A percentile compares a stretch with the other conserved stretches of the same genome.
phyloP scores from a whole-genome alignment of 2,329 filamentous ascomycete species.

The Colletotrichum caudatum region DNA sequence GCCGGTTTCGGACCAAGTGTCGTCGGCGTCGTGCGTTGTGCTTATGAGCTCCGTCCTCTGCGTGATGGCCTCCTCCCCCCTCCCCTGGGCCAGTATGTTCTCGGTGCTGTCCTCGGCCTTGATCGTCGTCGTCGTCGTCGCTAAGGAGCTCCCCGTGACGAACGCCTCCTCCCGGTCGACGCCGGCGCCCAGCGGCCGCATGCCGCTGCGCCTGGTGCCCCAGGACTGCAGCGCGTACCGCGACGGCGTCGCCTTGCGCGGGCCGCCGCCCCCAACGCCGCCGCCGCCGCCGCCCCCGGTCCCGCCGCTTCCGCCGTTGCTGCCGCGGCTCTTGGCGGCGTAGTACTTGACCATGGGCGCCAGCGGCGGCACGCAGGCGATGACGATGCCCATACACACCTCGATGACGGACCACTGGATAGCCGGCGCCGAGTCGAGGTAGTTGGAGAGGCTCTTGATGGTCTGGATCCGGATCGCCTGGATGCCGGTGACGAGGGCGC shows the following conservation, averaged over 20 bases:
- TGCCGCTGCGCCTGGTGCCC: slow-evolving; percentile 43
- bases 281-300: slow-evolving; percentile 26
- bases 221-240: slow-evolving; percentile 47
- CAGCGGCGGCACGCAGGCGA: slow-evolving; percentile 58
- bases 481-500: slow-evolving; percentile 63
- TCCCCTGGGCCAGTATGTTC: slow-evolving; percentile 14
- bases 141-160: not conserved
- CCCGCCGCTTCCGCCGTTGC: not conserved
- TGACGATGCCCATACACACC: slow-evolving; percentile 57
- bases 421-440: slow-evolving; percentile 57
- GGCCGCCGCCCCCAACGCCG: slow-evolving; percentile 27
- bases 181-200: slow-evolving; percentile 40
- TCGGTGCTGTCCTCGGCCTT: slow-evolving; percentile 34
- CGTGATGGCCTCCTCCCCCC: not conserved
- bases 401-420: slow-evolving; percentile 62
- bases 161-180: slow-evolving; percentile 5
- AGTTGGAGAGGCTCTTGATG: slow-evolving; percentile 58
- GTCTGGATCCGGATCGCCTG: slow-evolving; percentile 64
- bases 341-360: slow-evolving; percentile 56
- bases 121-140: not conserved
- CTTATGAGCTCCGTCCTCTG: slow-evolving; percentile 1
- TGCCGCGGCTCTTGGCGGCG: slow-evolving; percentile 45
- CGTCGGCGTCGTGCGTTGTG: not conserved
- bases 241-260: slow-evolving; percentile 21
- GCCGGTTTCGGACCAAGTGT: not conserved